Evolutionary conservation across 1,284 basidiomycete genomes (phyloP).

Genomic region (Naganishia cerealis): DNA sequence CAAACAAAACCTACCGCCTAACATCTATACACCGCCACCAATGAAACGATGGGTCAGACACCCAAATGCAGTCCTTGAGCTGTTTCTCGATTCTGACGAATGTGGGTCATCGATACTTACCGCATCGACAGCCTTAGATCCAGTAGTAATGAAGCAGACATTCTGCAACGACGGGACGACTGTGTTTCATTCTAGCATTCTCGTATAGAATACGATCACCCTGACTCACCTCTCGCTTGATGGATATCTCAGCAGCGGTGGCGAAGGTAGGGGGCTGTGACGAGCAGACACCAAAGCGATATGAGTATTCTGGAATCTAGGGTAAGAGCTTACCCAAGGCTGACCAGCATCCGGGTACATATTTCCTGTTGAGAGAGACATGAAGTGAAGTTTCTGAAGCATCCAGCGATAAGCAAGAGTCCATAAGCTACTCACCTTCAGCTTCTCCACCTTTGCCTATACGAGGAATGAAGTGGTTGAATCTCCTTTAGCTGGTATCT

Average conservation of each 20-base stretch:
- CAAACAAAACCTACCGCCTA: conserved; percentile 65
- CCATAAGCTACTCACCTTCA: conserved; percentile 70
- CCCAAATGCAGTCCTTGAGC: not conserved
- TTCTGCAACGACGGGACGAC: conserved; percentile 44
- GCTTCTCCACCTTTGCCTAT: conserved; percentile 86
- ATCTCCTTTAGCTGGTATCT: not conserved
- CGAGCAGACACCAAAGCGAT: conserved; percentile 52
- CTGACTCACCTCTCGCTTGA: conserved; percentile 63
- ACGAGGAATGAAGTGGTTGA: not conserved
- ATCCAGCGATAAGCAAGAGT: conserved; percentile 19
- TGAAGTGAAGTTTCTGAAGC: conserved; percentile 8
- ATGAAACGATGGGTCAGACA: not conserved
- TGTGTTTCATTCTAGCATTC: not conserved
- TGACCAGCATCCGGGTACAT: conserved; percentile 75
- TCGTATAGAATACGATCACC: not conserved
- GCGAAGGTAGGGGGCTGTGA: conserved; percentile 72
- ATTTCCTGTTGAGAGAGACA: conserved; percentile 68
- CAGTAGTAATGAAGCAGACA: conserved; percentile 77
- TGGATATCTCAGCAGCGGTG: conserved; percentile 82
- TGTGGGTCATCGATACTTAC: conserved; percentile 18
- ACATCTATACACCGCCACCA: conserved; percentile 54
- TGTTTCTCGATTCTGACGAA: too few species aligned
- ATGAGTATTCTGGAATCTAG: not conserved
- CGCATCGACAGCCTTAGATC: conserved; percentile 83
- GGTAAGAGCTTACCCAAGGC: not conserved